Evolutionary conservation across 139 green algal species (phyloP), one percentile per base, ranked within the genome.

Genomic region (Pleodorina starrii): DNA sequence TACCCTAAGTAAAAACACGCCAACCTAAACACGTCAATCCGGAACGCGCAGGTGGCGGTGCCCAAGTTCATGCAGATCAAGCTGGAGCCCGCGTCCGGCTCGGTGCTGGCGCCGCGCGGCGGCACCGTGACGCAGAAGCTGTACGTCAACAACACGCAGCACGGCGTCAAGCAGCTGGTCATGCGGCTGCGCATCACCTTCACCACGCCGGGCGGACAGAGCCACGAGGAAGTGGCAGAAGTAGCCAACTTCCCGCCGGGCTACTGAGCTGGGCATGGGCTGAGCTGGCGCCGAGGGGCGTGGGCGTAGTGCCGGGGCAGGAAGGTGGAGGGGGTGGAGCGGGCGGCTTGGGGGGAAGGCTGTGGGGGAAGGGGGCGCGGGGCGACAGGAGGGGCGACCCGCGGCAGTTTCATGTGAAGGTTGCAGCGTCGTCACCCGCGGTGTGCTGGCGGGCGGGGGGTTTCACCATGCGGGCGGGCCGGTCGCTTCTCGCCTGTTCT

Each of bases 11-110:
- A n/a, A n/a, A n/a, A n/a, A n/a, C n/a, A n/a, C n/a, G n/a, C n/a
- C n/a, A n/a, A n/a, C n/a, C n/a, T n/a, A n/a, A n/a, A n/a, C n/a
- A n/a, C n/a, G n/a, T n/a, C n/a, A n/a, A n/a, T n/a, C 54, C 54
- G 54, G 5, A 25, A 7, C 54, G 29, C 38, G 88, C 97, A 99
- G 95, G 97, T 96, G 2, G 97, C 97, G 5, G 97, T 99, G 63
- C 97, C 97, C 83, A 99, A 99, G 92, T 96, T 93, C 83, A 93
- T 96, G 80, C 74, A 96, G 84, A 90, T 99, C 23, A 89, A 89
- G 85, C 90, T 99, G 77, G 95, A 98, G 51, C 94, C 97, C 1
- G 96, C 97, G 9, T 94, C 48, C 54, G 91, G 91, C 51, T 91
- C 44, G 16, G 51, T 86, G 7, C 84, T 99, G 69, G 68, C 91